These are phyloP conservation scores for Jaminaea rosea DNA, from an alignment of 1,284 basidiomycete genomes.

Conservation along the genomic window DNA sequence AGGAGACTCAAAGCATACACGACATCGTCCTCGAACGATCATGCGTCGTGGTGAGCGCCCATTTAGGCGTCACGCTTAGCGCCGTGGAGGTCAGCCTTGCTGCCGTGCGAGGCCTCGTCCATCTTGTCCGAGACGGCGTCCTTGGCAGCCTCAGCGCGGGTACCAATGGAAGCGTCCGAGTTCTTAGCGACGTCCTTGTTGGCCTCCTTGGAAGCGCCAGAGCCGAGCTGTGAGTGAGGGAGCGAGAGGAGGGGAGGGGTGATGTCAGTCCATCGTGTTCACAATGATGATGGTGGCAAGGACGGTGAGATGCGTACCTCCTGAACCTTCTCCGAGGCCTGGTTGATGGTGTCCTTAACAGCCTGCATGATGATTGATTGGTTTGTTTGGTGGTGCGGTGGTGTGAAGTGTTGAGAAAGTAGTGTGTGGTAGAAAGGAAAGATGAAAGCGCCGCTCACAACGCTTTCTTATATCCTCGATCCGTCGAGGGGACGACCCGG, in stretches of 20 bases:
- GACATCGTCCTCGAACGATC: too few relatives aligned
- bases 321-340: slow-evolving; percentile 23
- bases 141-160: slow-evolving; percentile 17
- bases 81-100: too few relatives aligned
- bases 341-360: slow-evolving; percentile 14
- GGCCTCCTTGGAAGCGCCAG: slow-evolving; percentile 25
- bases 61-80: too few relatives aligned
- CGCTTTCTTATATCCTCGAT: too few relatives aligned
- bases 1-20: too few relatives aligned
- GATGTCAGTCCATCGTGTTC: too few relatives aligned
- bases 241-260: too few relatives aligned
- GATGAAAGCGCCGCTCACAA: not conserved
- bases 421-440: not conserved
- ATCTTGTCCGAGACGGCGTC: slow-evolving; percentile 10
- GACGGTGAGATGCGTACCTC: too few relatives aligned
- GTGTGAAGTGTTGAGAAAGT: not conserved
- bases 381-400: not conserved
- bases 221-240: too few relatives aligned
- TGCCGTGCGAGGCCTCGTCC: slow-evolving; percentile 9
- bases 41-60: too few relatives aligned
- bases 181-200: slow-evolving; percentile 34
- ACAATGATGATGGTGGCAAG: too few relatives aligned
- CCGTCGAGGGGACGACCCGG: too few relatives aligned
- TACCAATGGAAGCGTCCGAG: slow-evolving; percentile 16
- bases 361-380: not conserved